Evolutionary conservation across 2,329 filamentous ascomycete species (phyloP), one percentile per base, ranked within the genome.

Genomic region (Epichloe gansuensis): DNA sequence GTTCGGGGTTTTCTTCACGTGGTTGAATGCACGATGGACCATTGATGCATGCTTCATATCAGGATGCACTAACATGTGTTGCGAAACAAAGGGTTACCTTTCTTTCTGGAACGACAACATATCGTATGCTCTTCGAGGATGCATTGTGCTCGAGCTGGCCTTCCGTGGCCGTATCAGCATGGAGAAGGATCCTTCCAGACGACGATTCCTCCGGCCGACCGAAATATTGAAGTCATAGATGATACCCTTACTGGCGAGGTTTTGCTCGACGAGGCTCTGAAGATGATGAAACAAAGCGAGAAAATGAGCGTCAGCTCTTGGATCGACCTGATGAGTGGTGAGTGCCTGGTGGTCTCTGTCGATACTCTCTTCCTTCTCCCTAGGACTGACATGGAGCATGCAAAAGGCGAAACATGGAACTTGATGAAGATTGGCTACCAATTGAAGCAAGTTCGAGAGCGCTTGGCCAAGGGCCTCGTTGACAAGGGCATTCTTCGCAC

Each of bases 101-200:
- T 97, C 91, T 34, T 98, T 98, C 73, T 98, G 93, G 93, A 98
- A 98, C 73, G 93, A 98, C 73, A 98, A 98, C 74, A 98, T 98
- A 65, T 96, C 91, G 55, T 98, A 98, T 69, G 93, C 93, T 59
- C 79, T 98, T 57, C 85, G 93, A 68, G 93, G 93, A 66, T 98
- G 93, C 73, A 98, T 98, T 68, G 93, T 98, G 61, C 88, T 97
- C 70, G 93, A 98, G 72, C 76, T 98, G 63, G 93, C 93, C 57
- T 95, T 98, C 72, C 81, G 93, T 59, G 93, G 93, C 65, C 87
- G 93, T 62, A 87, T 98, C 71, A 91, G 86, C 79, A 98, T 98
- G 93, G 89, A 97, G 70, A 96, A 94, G 71, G 93, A 97, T 72
- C 86, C 90, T 49, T 86, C 87, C 60, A 81, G 93, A 71, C 82